These are phyloP conservation scores for Daldinia concentrica DNA, from an alignment of 495 filamentous ascomycete genomes.

Conservation along the genomic window DNA sequence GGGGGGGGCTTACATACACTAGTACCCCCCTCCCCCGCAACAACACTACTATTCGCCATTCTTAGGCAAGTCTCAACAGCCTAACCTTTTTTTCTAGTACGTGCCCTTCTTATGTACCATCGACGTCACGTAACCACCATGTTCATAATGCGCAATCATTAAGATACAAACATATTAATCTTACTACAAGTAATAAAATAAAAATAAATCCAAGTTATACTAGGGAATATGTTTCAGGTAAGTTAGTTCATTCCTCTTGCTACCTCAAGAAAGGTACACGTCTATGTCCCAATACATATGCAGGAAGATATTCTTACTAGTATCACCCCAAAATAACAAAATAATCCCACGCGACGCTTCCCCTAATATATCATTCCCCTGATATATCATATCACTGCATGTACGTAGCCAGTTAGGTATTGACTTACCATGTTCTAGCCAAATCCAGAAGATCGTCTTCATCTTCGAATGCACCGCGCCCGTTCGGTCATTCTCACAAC, in stretches of 20 bases:
- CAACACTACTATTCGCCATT: neutral
- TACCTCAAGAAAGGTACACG: neutral
- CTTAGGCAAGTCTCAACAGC: neutral
- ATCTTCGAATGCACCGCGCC: conserved; percentile 83
- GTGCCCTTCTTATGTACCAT: neutral
- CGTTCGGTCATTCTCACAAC: conserved; percentile 82
- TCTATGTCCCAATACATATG: too few relatives aligned
- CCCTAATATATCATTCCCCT: neutral
- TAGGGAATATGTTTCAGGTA: conserved; percentile 37
- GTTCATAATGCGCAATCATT: too few relatives aligned
- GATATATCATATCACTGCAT: neutral
- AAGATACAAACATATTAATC: neutral
- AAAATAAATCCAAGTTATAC: neutral
- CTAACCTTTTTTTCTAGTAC: neutral
- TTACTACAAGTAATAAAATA: neutral
- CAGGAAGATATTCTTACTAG: too few relatives aligned
- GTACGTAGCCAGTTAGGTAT: neutral
- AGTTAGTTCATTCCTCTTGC: conserved; percentile 7
- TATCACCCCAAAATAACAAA: neutral
- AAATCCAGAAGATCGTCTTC: conserved; percentile 62
- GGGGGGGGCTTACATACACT: neutral
- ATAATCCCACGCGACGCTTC: neutral
- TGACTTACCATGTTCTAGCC: conserved; percentile 47
- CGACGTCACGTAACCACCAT: neutral
- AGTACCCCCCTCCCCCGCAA: neutral